These are phyloP conservation scores for Dendrothele bispora DNA, from an alignment of 768 basidiomycete species.

Conservation along the genomic window DNA sequence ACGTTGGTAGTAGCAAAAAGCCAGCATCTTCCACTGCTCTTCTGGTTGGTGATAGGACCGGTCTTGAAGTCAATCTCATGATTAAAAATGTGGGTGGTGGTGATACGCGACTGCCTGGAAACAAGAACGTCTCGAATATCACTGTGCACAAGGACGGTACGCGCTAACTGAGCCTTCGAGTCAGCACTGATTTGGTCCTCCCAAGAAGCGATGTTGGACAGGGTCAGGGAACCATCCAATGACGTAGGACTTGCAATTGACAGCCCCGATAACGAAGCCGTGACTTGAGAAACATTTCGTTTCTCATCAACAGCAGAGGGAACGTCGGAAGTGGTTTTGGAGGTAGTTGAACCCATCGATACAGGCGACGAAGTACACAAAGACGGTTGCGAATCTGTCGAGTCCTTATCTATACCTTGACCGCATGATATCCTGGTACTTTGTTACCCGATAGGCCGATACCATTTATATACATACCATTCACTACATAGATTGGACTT, in stretches of 20 bases:
- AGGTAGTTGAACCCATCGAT: conserved; percentile 31
- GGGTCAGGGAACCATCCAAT: conserved; percentile 58
- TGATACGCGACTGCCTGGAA: conserved; percentile 60
- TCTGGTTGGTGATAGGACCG: conserved; percentile 83
- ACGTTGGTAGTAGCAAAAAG: conserved; percentile 91
- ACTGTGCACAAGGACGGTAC: conserved; percentile 70
- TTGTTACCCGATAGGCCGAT: no score
- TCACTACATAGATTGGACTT: no score
- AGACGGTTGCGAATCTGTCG: no score
- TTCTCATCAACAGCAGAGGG: conserved; percentile 30
- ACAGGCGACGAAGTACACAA: no score
- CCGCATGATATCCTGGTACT: no score
- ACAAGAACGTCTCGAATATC: conserved; percentile 63
- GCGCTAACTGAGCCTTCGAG: conserved; percentile 70
- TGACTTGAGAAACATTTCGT: conserved; percentile 16
- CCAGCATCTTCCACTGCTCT: conserved; percentile 91
- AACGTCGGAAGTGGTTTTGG: conserved; percentile 23
- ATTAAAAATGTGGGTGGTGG: conserved; percentile 82
- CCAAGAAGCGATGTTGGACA: conserved; percentile 64
- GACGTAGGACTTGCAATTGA: conserved; percentile 43
- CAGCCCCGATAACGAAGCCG: conserved; percentile 31
- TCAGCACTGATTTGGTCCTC: conserved; percentile 54
- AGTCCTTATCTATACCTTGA: no score
- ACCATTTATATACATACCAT: no score
- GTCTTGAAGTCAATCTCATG: conserved; percentile 78